Conservation (phyloP, 164 flowering plant species). For the Vitis amurensis region DNA sequence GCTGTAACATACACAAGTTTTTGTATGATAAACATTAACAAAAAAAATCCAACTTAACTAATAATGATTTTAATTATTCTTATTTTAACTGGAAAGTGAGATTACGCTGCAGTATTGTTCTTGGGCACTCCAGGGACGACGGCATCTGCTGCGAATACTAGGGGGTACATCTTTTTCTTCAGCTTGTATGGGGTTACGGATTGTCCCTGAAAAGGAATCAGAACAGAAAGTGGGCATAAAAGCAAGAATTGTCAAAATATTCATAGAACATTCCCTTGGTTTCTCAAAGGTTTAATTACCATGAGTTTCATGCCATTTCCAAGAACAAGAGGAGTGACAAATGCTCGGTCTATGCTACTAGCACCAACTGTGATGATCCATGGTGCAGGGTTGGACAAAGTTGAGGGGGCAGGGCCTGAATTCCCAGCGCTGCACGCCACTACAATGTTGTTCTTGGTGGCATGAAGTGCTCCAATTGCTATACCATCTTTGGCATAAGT, state of each 20-base stretch:
- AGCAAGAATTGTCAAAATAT: neutral
- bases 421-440: conserved; percentile 84
- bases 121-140: conserved; percentile 31
- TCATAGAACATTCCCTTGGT: neutral
- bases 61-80: too few relatives aligned
- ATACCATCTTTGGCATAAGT: conserved; percentile 46
- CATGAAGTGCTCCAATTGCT: conserved; percentile 78
- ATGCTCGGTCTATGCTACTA: conserved; percentile 64
- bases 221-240: neutral
- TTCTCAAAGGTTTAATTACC: conserved; percentile 30
- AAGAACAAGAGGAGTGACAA: conserved; percentile 51
- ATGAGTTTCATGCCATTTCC: conserved; percentile 57
- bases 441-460: conserved; percentile 55
- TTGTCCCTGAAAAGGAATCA: conserved; percentile 50
- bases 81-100: too few relatives aligned
- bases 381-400: conserved; percentile 68
- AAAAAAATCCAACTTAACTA: neutral
- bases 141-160: conserved; percentile 68
- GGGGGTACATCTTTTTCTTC: conserved; percentile 37
- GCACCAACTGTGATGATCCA: conserved; percentile 94
- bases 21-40: too few relatives aligned
- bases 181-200: conserved; percentile 54
- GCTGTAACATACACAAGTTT: conserved; percentile 27
- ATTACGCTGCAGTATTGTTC: conserved; percentile 36
- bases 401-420: conserved; percentile 54